Percentiles rank a stretch among this genome's conserved stretches.
phyloP scores from a whole-genome alignment of 768 basidiomycete genomes.

The Candolleomyces efflorescens region DNA sequence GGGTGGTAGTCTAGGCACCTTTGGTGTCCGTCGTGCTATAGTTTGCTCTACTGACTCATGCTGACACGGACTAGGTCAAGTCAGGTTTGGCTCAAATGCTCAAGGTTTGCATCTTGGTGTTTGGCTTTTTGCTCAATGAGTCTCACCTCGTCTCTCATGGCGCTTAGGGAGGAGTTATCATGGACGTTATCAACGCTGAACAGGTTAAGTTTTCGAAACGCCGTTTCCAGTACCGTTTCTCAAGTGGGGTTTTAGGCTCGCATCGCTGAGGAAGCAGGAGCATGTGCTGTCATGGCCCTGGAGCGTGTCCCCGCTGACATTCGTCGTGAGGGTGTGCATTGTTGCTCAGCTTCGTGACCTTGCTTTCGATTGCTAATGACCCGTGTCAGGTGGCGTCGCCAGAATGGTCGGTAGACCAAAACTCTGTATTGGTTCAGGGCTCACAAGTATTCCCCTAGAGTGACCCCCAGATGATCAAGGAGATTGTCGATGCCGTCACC shows the following conservation, averaged over 20 bases:
- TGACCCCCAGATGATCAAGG: constrained; percentile 95
- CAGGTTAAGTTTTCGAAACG: constrained; percentile 24
- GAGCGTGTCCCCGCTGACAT: constrained; percentile 97
- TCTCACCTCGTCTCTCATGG: constrained; percentile 8
- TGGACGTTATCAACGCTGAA: constrained; percentile 90
- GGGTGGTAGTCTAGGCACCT: constrained; percentile 64
- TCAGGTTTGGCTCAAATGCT: constrained; percentile 96
- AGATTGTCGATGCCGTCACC: constrained; percentile 91
- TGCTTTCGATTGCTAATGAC: background rate
- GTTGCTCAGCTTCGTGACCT: background rate
- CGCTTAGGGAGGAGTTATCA: constrained; percentile 77
- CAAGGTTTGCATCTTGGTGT: constrained; percentile 48
- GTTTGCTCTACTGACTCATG: constrained; percentile 6
- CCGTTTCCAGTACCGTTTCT: constrained; percentile 11
- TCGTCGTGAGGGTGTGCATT: constrained; percentile 54
- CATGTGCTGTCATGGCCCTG: constrained; percentile 96
- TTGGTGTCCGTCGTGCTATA: constrained; percentile 45
- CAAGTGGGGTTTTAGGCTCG: constrained; percentile 57
- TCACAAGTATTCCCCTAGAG: constrained; percentile 46
- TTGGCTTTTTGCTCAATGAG: constrained; percentile 4
- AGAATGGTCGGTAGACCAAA: constrained; percentile 68
- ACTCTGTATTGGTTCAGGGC: constrained; percentile 3
- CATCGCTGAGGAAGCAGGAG: constrained; percentile 96
- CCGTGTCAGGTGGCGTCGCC: constrained; percentile 71
- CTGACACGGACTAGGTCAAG: constrained; percentile 58